These are phyloP conservation scores for Volutella citrinella DNA, from an alignment of 2,329 filamentous ascomycete species.

Conservation along the genomic window DNA sequence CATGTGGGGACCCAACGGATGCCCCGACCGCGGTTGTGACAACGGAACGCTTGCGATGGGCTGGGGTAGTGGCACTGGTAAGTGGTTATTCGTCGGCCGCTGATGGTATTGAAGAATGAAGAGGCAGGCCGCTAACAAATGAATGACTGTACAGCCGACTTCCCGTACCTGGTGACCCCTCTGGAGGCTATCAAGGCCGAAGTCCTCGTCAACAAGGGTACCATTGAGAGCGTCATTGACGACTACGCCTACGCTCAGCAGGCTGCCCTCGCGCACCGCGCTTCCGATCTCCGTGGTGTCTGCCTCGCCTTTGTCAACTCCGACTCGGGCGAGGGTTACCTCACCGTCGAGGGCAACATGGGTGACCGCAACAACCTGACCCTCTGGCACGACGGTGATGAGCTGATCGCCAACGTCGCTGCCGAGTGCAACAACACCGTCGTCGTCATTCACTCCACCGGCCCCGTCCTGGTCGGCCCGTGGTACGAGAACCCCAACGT, in stretches of 20 bases:
- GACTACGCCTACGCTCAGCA: conserved; percentile 40
- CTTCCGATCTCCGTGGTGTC: too few species aligned
- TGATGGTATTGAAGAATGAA: too few species aligned
- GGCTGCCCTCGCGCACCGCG: too few species aligned
- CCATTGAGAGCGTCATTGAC: conserved; percentile 55
- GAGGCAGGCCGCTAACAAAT: too few species aligned
- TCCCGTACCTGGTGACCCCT: conserved; percentile 64
- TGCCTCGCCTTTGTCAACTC: conserved; percentile 94
- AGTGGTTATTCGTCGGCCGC: too few species aligned
- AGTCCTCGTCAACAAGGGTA: too few species aligned
- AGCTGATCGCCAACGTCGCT: conserved; percentile 76
- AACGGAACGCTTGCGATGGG: conserved; percentile 65
- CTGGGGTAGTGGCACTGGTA: conserved; percentile 61
- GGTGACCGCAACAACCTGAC: conserved; percentile 65
- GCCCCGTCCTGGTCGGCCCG: conserved; percentile 62
- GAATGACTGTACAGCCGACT: too few species aligned
- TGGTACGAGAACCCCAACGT: too few species aligned
- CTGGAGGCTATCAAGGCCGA: conserved; percentile 64
- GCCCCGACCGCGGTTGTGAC: conserved; percentile 49
- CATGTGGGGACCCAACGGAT: background rate
- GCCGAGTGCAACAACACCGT: conserved; percentile 62
- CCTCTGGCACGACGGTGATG: conserved; percentile 79
- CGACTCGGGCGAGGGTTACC: conserved; percentile 82
- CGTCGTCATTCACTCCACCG: conserved; percentile 70
- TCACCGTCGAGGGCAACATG: conserved; percentile 75